Conservation (phyloP, 331 rosid species). For the Phaseolus coccineus region DNA sequence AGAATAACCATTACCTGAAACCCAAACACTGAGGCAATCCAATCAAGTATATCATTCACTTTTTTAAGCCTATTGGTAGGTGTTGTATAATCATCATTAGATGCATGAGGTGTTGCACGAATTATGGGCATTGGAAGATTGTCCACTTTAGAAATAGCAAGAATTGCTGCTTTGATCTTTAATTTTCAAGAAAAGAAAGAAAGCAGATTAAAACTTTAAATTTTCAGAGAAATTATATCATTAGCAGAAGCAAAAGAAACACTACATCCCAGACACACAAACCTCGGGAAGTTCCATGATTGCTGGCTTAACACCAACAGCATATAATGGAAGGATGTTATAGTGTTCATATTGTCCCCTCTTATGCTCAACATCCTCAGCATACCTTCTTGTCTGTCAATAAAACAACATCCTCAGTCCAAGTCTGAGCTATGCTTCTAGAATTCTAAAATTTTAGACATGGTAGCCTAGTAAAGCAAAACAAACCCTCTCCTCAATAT, state of each 20-base stretch:
- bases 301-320: constrained; percentile 80
- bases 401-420: constrained; percentile 40
- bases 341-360: constrained; percentile 70
- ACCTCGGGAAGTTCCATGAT: constrained; percentile 96
- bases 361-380: constrained; percentile 70
- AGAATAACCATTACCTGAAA: constrained; percentile 73
- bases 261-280: constrained; percentile 47
- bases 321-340: constrained; percentile 90
- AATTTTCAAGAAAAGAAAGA: constrained; percentile 39
- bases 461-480: constrained; percentile 38
- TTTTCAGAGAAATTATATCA: not conserved
- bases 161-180: constrained; percentile 83
- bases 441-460: constrained; percentile 37
- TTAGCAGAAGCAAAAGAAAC: constrained; percentile 40
- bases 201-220: constrained; percentile 36
- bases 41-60: constrained; percentile 87
- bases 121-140: constrained; percentile 80
- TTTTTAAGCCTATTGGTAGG: constrained; percentile 63
- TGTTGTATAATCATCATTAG: constrained; percentile 48
- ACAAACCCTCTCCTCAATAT: constrained; percentile 65
- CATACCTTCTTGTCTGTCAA: constrained; percentile 68
- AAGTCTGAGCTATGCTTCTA: constrained; percentile 28
- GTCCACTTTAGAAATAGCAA: constrained; percentile 66
- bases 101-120: constrained; percentile 42
- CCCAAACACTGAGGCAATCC: constrained; percentile 83